Conservation (phyloP, 2,329 filamentous ascomycete species). For the Colletotrichum spinosum region DNA sequence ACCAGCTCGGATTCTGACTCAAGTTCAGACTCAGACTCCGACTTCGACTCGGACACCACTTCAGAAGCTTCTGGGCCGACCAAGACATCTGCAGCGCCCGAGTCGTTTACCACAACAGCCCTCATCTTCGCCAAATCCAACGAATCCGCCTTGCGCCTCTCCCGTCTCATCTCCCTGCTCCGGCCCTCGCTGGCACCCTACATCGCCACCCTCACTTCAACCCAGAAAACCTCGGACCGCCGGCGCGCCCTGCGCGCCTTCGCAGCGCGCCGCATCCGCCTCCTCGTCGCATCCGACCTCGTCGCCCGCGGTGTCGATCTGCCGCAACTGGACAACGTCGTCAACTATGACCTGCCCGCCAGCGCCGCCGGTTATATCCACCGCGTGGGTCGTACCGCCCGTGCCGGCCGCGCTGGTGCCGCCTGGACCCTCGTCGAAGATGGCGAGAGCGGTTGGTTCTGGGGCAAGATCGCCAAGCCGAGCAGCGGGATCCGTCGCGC, state of each 20-base stretch:
- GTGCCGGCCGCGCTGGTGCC: constrained; percentile 79
- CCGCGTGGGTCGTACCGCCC: constrained; percentile 89
- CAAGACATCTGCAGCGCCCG: constrained; percentile 13
- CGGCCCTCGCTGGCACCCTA: constrained; percentile 66
- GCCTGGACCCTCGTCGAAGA: constrained; percentile 91
- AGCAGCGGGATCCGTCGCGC: constrained; percentile 61
- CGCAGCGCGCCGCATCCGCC: constrained; percentile 69
- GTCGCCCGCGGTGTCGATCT: constrained; percentile 92
- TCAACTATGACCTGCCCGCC: constrained; percentile 93
- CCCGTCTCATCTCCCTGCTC: constrained; percentile 79
- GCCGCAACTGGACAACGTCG: constrained; percentile 80
- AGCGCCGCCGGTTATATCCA: constrained; percentile 89
- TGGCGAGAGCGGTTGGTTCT: constrained; percentile 91
- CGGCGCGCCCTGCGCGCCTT: constrained; percentile 77
- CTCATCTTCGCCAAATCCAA: constrained; percentile 94
- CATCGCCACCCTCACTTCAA: constrained; percentile 81
- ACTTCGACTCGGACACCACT: constrained; percentile 38
- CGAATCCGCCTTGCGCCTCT: constrained; percentile 87
- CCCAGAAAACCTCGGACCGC: constrained; percentile 77
- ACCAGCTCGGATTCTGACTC: constrained; percentile 50
- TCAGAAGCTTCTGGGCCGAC: constrained; percentile 28
- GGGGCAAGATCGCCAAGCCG: constrained; percentile 77
- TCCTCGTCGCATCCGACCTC: constrained; percentile 93
- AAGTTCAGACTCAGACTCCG: constrained; percentile 48
- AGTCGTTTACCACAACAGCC: constrained; percentile 57